Conservation (phyloP, 176 grass and related monocot species). For the Stipa capillata region DNA sequence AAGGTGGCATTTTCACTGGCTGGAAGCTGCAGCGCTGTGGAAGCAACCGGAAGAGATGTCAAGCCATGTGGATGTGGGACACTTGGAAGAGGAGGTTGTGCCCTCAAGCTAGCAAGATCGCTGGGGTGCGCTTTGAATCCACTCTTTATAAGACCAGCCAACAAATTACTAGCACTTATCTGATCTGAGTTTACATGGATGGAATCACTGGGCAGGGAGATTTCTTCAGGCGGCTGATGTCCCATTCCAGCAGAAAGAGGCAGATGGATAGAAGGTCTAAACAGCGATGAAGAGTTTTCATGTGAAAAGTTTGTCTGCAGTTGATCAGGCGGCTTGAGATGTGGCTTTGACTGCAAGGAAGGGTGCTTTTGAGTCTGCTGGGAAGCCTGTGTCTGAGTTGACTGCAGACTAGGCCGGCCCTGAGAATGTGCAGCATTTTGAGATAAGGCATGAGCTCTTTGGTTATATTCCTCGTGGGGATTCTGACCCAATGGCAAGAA, state of each 20-base stretch:
- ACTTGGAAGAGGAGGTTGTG: slow-evolving; percentile 38
- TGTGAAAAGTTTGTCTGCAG: slow-evolving; percentile 17
- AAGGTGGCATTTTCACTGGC: slow-evolving; percentile 19
- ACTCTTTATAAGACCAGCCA: slow-evolving; percentile 63
- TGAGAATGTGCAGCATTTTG: slow-evolving; percentile 24
- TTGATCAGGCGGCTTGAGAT: slow-evolving; percentile 21
- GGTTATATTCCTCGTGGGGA: slow-evolving; percentile 25
- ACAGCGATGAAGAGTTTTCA: slow-evolving; percentile 19
- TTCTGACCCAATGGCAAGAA: slow-evolving; percentile 30
- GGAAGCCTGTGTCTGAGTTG: neutral
- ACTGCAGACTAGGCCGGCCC: neutral
- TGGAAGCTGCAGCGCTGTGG: too few species aligned
- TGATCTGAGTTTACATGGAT: slow-evolving; percentile 16
- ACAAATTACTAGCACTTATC: slow-evolving; percentile 40
- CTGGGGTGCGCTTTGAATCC: slow-evolving; percentile 36
- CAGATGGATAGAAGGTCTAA: slow-evolving; percentile 20
- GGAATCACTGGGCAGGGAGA: slow-evolving; percentile 21
- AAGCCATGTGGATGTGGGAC: slow-evolving; percentile 26
- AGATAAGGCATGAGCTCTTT: slow-evolving; percentile 23
- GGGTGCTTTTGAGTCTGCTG: slow-evolving; percentile 40
- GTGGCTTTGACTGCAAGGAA: slow-evolving; percentile 24
- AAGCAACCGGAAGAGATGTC: slow-evolving; percentile 8
- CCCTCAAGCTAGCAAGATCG: slow-evolving; percentile 20
- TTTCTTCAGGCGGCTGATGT: slow-evolving; percentile 29
- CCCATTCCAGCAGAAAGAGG: neutral